Evolutionary conservation across 306 rosid species (phyloP), one percentile per base, ranked within the genome.

Genomic region (Quercus bicolor): DNA sequence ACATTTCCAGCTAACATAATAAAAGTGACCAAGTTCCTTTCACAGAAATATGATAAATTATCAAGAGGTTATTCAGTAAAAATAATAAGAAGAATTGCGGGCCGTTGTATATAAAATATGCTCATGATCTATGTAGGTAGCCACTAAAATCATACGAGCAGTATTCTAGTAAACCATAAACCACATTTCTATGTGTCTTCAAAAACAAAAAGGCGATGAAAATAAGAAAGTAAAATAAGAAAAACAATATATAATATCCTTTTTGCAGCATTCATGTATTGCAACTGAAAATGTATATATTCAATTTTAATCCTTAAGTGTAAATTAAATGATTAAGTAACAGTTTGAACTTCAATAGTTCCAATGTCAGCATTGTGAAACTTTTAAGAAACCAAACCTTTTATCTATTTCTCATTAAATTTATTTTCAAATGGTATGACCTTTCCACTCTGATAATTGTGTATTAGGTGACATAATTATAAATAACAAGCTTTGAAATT

Each of bases 11-110:
- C 54, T 74, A 40, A 64, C 53, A 72, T 56, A 23, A 55, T 52
- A 56, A 62, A 75, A 66, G 60, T 62, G 53, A 78, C 21, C 71
- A 71, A 71, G 59, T 48, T 12, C 59, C 70, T 64, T 29, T 16
- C 4, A 16, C 70, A 64, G 70, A 64, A 29, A 28, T 64, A 8
- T n/a, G 18, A 64, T 64, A 29, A 64, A 29, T 28, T 64, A 29
- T 31, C 23, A 29, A 11, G 68, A 29, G 43, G 6, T 64, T 29
- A 29, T 31, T 64, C 70, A 10, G 15, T 28, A 61, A 26, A 61
- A 12, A 61, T 45, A 24, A 6, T 13, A 5, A 14, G 29, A 15
- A 64, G 70, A 64, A 60, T 28, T 19, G 31, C 15, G 45, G 11
- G 12, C 43, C 20, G 1, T 15, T 29, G 31, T 29, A 9, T 29